Conservation (phyloP, 106 monocot species). For the Agapanthus africanus region DNA sequence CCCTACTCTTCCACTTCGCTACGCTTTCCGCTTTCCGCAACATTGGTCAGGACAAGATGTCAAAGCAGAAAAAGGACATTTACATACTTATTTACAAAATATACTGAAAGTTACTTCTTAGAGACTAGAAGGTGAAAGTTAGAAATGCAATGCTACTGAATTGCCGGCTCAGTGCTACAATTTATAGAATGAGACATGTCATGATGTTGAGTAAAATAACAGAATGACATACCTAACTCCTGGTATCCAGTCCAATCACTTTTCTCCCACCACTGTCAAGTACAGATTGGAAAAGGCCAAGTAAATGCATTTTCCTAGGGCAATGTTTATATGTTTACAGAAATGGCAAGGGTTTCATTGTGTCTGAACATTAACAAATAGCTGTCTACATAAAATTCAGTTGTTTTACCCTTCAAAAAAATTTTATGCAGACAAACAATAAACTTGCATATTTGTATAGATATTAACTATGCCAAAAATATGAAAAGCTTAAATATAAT, state of each 20-base stretch:
- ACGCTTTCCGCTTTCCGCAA: too few relatives aligned
- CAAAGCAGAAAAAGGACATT: not conserved
- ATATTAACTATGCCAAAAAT: not conserved
- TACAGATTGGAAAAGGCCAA: conserved; percentile 18
- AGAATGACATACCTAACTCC: conserved; percentile 71
- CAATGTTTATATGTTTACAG: conserved; percentile 1
- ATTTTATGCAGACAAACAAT: not conserved
- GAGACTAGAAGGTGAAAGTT: not conserved
- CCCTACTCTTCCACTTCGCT: too few relatives aligned
- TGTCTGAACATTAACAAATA: not conserved
- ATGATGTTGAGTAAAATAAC: not conserved
- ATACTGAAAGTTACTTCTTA: not conserved
- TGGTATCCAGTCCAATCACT: conserved; percentile 99
- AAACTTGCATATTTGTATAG: not conserved
- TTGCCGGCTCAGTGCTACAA: not conserved
- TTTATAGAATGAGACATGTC: conserved; percentile 5
- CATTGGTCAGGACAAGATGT: not conserved
- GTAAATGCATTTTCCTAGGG: conserved; percentile 24
- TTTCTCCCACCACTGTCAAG: conserved; percentile 99
- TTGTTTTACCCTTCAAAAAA: not conserved
- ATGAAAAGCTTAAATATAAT: too few relatives aligned
- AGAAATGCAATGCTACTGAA: not conserved
- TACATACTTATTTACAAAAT: not conserved
- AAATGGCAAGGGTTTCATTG: not conserved
- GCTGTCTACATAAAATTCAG: not conserved